Evolutionary conservation across 106 monocot species (phyloP).

Genomic region (Dioscorea dumetorum): DNA sequence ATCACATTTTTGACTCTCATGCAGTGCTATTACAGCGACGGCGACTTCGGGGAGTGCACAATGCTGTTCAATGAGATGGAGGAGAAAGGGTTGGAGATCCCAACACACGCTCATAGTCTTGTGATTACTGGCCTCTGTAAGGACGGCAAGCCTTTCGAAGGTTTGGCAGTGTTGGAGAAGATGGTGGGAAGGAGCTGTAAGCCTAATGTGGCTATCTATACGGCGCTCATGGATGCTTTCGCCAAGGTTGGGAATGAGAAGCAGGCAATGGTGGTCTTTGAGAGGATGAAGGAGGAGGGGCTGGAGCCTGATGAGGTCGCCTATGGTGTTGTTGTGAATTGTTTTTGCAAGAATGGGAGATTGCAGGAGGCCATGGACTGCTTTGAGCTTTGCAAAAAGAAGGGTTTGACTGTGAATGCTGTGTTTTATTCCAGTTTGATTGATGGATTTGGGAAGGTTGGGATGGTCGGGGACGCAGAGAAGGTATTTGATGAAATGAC

Average conservation of each 20-base stretch:
- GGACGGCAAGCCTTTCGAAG: conserved; percentile 62
- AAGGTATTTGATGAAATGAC: conserved; percentile 64
- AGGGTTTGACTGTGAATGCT: conserved; percentile 41
- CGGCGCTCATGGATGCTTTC: conserved; percentile 62
- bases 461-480: conserved; percentile 52
- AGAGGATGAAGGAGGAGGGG: conserved; percentile 61
- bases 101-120: conserved; percentile 56
- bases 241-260: conserved; percentile 57
- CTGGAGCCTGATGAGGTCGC: conserved; percentile 64
- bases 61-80: conserved; percentile 75
- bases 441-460: conserved; percentile 82
- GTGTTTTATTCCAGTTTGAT: conserved; percentile 70
- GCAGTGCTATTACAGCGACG: conserved; percentile 59
- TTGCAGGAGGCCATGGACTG: conserved; percentile 62
- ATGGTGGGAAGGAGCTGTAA: conserved; percentile 36
- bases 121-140: conserved; percentile 65
- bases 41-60: conserved; percentile 36
- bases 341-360: conserved; percentile 68
- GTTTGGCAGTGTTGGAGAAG: conserved; percentile 47
- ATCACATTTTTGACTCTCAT: conserved; percentile 73
- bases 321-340: conserved; percentile 61
- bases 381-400: conserved; percentile 46
- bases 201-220: conserved; percentile 59
- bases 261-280: conserved; percentile 56
- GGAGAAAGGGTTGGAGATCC: conserved; percentile 68